Base-by-base conservation (phyloP, 2,329 filamentous ascomycete genomes). In the Pseudodiploospora longispora region DNA sequence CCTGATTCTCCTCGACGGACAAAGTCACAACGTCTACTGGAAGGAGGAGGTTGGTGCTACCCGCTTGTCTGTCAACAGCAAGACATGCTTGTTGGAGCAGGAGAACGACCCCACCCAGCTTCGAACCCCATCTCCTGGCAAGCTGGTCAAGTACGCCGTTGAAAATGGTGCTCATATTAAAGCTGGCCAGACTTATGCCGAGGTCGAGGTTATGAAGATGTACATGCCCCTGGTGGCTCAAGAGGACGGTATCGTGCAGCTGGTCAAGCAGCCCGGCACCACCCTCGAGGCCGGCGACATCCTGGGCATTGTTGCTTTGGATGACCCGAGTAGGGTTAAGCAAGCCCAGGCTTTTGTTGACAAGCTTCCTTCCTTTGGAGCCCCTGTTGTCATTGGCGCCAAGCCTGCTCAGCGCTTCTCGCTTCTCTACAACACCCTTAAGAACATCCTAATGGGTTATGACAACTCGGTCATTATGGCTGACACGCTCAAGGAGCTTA, bases 201-300 rank as follows among this genome's bases (percentile, higher is more conserved):
- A 98, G 67, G 91, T 98, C 35, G 93, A 98, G 70, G 93, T 98
- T 68, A 98, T 98, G 93, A 98, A 98, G 78, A 98, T 98, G 93
- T 97, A 97, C 78, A 98, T 98, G 93, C 93, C 93, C 59, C 76
- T 98, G 44, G 78, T 98, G 49, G 87, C 93, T 3, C 85, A 90
- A 62, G 93, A 98, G 66, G 93, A 95, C 57, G 93, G 93, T 73
- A 78, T 95, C 43, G 91, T 98, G 45, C 93, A 96, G 71, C 80
- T 98, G 58, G 95, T 98, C 75, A 98, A 98, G 80, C 93, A 97
- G 71, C 93, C 93, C 50, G 93, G 93, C 64, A 87, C 93, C n/a
- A 94, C 89, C 12, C 85, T 98, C 39, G 90, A 97, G 66, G 93
- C 93, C 61, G 93, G 93, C 66, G 93, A 98, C 63, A 97, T 98